Evolutionary conservation across 192 early-diverging fungal species (phyloP).

Genomic region (Polychytrium aggregatum): DNA sequence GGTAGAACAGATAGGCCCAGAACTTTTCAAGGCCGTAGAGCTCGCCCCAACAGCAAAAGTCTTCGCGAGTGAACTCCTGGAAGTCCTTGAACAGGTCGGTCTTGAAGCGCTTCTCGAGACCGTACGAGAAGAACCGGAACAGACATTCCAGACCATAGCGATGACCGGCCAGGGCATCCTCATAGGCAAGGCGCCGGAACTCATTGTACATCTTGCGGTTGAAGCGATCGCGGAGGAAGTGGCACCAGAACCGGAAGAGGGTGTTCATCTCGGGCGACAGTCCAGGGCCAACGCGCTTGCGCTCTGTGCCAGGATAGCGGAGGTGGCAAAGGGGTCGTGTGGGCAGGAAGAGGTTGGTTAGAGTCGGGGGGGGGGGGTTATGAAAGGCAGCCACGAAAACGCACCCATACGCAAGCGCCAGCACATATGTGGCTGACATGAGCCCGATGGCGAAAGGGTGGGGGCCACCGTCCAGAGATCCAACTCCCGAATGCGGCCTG

Average conservation of each 20-base stretch:
- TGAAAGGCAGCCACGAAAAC: no score
- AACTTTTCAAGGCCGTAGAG: constrained; percentile 92
- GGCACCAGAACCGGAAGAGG: constrained; percentile 93
- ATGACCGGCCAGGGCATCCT: constrained; percentile 70
- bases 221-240: constrained; percentile 94
- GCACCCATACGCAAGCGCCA: no score
- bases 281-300: constrained; percentile 80
- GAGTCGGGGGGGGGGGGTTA: no score
- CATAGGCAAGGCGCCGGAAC: constrained; percentile 80
- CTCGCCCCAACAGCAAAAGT: constrained; percentile 37
- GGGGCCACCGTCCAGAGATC: not conserved
- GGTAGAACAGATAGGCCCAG: constrained; percentile 87
- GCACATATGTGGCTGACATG: no score
- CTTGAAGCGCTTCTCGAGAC: constrained; percentile 81
- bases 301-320: no score
- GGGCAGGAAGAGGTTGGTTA: no score
- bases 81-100: constrained; percentile 81
- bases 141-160: constrained; percentile 95
- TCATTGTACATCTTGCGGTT: constrained; percentile 89
- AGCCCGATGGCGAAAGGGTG: not conserved
- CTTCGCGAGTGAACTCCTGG: constrained; percentile 66
- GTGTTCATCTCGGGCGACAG: constrained; percentile 96
- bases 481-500: not conserved
- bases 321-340: no score
- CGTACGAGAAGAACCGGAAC: constrained; percentile 96